Evolutionary conservation across 2,329 filamentous ascomycete genomes (phyloP).

Genomic region (Clonostachys sp.): DNA sequence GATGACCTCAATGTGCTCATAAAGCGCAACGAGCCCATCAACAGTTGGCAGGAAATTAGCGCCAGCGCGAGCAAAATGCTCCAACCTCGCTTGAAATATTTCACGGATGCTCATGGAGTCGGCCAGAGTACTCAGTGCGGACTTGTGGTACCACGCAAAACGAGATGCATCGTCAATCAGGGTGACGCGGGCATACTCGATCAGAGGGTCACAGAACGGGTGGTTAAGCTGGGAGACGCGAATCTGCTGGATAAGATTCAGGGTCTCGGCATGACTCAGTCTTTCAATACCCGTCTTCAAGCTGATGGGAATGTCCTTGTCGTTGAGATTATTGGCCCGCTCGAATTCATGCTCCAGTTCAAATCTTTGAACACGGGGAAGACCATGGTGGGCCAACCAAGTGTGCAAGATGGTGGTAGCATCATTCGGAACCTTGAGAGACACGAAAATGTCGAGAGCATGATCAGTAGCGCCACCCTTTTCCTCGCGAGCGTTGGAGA

Average conservation of each 20-base stretch:
- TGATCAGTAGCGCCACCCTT: constrained; percentile 2
- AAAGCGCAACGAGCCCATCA: constrained; percentile 13
- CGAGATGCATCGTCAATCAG: constrained; percentile 17
- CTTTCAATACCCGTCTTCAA: constrained; percentile 16
- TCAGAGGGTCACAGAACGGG: constrained; percentile 15
- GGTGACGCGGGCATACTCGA: constrained; percentile 12
- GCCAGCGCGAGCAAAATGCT: constrained; percentile 14
- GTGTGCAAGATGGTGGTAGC: constrained; percentile 24
- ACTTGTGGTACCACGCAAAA: constrained; percentile 15
- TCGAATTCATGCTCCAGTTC: constrained; percentile 21
- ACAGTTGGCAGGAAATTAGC: constrained; percentile 12
- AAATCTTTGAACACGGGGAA: constrained; percentile 22
- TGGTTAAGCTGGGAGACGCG: constrained; percentile 13
- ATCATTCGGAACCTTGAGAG: constrained; percentile 21
- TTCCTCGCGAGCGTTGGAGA: constrained; percentile 12
- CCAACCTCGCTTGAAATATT: constrained; percentile 16
- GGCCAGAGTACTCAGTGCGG: constrained; percentile 16
- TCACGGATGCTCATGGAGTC: constrained; percentile 15
- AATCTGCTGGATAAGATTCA: constrained; percentile 23
- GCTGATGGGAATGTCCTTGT: constrained; percentile 13
- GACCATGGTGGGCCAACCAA: constrained; percentile 27
- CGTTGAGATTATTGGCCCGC: constrained; percentile 3
- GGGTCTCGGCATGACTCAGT: constrained; percentile 19
- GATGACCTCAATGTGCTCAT: constrained; percentile 13
- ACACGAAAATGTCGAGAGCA: constrained; percentile 25